Percentiles rank a stretch among this genome's conserved stretches.
Conservation (phyloP, 441 rosid genomes). For the Lepidium campestre region DNA sequence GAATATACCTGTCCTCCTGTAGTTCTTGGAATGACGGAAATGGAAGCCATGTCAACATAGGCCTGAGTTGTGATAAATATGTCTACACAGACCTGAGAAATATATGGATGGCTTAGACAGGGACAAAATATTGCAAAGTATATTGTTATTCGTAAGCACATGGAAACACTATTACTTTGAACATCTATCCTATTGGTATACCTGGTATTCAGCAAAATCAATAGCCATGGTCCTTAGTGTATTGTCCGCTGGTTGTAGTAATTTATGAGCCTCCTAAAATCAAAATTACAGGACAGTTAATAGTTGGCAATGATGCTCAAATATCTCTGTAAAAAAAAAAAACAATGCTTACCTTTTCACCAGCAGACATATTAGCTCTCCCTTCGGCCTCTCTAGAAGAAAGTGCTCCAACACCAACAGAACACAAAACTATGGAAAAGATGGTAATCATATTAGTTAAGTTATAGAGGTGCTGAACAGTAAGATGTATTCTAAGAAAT, state of each 20-base stretch:
- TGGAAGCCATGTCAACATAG: constrained; percentile 82
- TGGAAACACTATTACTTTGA: background rate
- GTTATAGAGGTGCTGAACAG: background rate
- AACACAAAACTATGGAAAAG: constrained; percentile 62
- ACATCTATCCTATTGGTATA: constrained; percentile 12
- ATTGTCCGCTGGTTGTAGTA: constrained; percentile 86
- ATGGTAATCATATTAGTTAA: constrained; percentile 12
- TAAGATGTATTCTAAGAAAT: background rate
- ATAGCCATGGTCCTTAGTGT: constrained; percentile 83
- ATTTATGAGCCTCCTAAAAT: constrained; percentile 83
- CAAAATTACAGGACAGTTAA: background rate
- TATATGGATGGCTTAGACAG: constrained; percentile 1
- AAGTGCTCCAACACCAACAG: constrained; percentile 85
- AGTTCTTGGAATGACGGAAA: constrained; percentile 83
- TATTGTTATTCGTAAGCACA: background rate
- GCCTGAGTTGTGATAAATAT: constrained; percentile 78
- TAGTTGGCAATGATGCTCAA: background rate
- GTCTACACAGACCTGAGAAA: constrained; percentile 83
- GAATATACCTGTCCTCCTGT: constrained; percentile 88
- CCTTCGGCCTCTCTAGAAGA: constrained; percentile 97
- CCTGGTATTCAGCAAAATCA: constrained; percentile 98
- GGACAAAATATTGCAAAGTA: background rate
- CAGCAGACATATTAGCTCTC: constrained; percentile 72
- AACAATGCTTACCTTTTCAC: constrained; percentile 60
- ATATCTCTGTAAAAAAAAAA: background rate